Evolutionary conservation across 257 asterid genomes (phyloP).

Genomic region (Cruciata laevipes): DNA sequence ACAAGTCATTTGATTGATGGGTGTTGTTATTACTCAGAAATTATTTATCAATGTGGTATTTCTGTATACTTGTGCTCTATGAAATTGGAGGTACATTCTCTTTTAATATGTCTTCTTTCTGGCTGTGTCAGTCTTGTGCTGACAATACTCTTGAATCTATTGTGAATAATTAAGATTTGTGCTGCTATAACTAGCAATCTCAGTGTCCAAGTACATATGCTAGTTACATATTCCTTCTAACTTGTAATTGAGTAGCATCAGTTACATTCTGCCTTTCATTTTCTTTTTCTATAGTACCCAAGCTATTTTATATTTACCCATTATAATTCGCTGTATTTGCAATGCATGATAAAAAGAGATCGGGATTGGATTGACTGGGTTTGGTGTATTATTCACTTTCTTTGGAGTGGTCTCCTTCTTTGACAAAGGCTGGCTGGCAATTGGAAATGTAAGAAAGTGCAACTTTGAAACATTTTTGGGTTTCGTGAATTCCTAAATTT

Average conservation of each 20-base stretch:
- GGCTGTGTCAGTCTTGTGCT: background rate
- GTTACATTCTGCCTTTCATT: background rate
- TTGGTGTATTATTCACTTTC: slow-evolving; percentile 26
- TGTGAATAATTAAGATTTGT: background rate
- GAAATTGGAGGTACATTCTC: background rate
- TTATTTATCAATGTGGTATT: background rate
- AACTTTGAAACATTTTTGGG: background rate
- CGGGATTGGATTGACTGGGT: slow-evolving; percentile 34
- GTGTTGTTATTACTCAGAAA: background rate
- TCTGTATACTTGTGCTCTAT: background rate
- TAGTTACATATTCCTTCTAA: background rate
- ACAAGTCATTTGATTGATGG: background rate
- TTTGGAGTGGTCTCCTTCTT: slow-evolving; percentile 30
- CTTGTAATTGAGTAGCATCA: background rate
- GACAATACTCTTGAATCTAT: background rate
- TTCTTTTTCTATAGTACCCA: background rate
- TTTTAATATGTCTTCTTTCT: background rate
- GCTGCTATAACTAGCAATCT: background rate
- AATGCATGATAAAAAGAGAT: slow-evolving; percentile 19
- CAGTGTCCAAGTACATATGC: background rate
- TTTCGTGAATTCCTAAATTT: background rate
- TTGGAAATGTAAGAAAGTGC: slow-evolving; percentile 35
- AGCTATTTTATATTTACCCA: background rate
- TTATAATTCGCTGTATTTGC: background rate
- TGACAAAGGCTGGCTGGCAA: slow-evolving; percentile 25